phyloP scores from a whole-genome alignment of 257 asterid species.

The Nicotiana undulata region DNA sequence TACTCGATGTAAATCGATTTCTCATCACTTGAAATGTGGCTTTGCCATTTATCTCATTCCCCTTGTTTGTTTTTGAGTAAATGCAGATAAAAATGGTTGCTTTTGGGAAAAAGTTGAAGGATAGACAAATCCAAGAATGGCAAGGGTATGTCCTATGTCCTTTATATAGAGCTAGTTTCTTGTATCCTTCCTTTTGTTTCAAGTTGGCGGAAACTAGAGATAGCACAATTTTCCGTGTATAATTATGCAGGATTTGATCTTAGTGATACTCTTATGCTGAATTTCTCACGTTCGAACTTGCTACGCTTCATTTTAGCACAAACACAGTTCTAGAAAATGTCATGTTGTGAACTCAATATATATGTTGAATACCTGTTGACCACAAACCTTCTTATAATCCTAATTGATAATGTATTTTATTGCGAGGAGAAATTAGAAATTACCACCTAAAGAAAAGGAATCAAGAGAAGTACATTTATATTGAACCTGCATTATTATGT shows the following conservation, averaged over 20 bases:
- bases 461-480: neutral
- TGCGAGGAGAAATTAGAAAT: neutral
- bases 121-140: constrained; percentile 6
- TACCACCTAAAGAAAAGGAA: neutral
- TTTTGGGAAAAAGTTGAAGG: constrained; percentile 9
- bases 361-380: neutral
- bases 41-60: neutral
- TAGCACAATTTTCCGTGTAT: neutral
- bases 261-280: neutral
- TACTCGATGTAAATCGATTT: neutral
- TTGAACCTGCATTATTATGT: neutral
- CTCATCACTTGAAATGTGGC: neutral
- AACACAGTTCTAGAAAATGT: neutral
- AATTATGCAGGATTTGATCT: neutral
- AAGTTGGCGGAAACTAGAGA: neutral
- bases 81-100: neutral
- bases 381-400: neutral
- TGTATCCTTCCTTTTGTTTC: neutral
- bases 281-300: neutral
- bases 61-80: neutral
- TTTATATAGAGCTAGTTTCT: neutral
- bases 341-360: neutral
- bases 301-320: neutral
- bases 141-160: neutral
- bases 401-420: neutral